These are phyloP conservation scores for Xylariaceae sp. DNA, from an alignment of 2,329 filamentous ascomycete genomes.

Conservation along the genomic window DNA sequence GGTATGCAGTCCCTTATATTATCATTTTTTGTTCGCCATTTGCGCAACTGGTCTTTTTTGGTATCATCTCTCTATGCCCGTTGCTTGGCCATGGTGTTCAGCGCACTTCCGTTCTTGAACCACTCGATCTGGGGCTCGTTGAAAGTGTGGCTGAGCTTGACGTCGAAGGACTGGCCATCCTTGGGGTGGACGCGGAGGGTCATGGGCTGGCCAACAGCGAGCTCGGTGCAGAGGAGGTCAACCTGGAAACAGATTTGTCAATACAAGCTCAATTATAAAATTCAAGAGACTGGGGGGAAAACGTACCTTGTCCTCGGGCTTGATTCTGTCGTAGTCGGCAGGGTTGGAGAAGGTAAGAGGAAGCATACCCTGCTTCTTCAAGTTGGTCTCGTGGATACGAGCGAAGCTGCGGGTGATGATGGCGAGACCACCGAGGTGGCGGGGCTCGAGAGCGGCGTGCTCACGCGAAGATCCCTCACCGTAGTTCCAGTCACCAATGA, in stretches of 20 bases:
- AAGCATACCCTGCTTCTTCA: conserved; percentile 99
- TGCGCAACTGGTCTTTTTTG: conserved; percentile 6
- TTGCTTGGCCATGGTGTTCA: conserved; percentile 96
- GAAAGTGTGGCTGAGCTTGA: conserved; percentile 90
- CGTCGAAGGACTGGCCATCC: conserved; percentile 72
- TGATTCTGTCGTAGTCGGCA: conserved; percentile 96
- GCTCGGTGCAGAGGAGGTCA: conserved; percentile 81
- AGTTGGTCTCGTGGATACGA: conserved; percentile 99
- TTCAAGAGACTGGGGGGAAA: neutral
- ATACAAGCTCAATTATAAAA: conserved; percentile 7
- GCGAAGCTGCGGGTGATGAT: conserved; percentile 95
- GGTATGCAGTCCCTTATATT: conserved; percentile 24
- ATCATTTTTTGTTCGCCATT: conserved; percentile 15
- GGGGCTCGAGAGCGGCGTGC: conserved; percentile 95
- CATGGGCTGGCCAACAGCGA: conserved; percentile 88
- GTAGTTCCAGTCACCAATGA: conserved; percentile 99
- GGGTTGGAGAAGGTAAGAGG: conserved; percentile 92
- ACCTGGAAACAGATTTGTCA: conserved; percentile 41
- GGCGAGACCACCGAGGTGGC: conserved; percentile 92
- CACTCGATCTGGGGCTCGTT: conserved; percentile 97
- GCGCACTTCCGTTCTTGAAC: conserved; percentile 96
- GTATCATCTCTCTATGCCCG: conserved; percentile 33
- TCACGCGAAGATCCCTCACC: conserved; percentile 96
- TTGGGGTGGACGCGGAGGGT: conserved; percentile 89
- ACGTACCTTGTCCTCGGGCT: conserved; percentile 74